These are phyloP conservation scores for Lentinula boryana DNA, from an alignment of 768 basidiomycete species.

Conservation along the genomic window DNA sequence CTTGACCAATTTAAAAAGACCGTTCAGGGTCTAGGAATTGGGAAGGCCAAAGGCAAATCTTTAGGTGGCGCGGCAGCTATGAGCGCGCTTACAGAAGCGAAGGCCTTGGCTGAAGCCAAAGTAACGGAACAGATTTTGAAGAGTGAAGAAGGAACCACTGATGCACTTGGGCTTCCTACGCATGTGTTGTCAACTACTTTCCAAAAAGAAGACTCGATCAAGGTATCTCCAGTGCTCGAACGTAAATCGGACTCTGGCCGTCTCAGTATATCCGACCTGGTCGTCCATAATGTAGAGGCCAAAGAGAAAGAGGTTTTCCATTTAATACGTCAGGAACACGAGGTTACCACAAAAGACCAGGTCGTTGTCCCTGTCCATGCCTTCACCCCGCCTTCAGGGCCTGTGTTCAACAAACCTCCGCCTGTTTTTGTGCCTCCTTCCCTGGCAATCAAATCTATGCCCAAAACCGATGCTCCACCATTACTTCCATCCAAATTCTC, in stretches of 20 bases:
- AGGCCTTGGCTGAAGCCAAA: slow-evolving; percentile 62
- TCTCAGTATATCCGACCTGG: slow-evolving; percentile 60
- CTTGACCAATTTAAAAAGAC: slow-evolving; percentile 67
- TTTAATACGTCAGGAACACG: slow-evolving; percentile 5
- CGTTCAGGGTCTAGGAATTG: slow-evolving; percentile 57
- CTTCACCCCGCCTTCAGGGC: slow-evolving; percentile 25
- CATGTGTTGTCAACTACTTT: not conserved
- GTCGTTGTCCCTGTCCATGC: slow-evolving; percentile 48
- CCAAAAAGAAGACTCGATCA: not conserved
- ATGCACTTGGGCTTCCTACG: slow-evolving; percentile 7
- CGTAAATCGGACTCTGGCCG: slow-evolving; percentile 17
- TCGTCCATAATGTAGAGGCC: slow-evolving; percentile 31
- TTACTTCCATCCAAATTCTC: slow-evolving; percentile 29
- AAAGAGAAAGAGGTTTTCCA: slow-evolving; percentile 25
- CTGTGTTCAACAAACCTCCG: slow-evolving; percentile 56
- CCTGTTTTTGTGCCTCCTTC: slow-evolving; percentile 48
- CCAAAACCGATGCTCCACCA: slow-evolving; percentile 15
- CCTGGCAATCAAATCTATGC: slow-evolving; percentile 13
- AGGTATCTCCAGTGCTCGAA: slow-evolving; percentile 9
- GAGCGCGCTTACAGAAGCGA: slow-evolving; percentile 59
- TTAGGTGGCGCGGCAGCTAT: slow-evolving; percentile 50
- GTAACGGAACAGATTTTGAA: slow-evolving; percentile 59
- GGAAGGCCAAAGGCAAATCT: slow-evolving; percentile 58
- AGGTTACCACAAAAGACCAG: slow-evolving; percentile 8
- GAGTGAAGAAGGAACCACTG: slow-evolving; percentile 30